Evolutionary conservation across 176 grass and related monocot species (phyloP), one percentile per base, ranked within the genome.

Genomic region (Carex myosuroides): DNA sequence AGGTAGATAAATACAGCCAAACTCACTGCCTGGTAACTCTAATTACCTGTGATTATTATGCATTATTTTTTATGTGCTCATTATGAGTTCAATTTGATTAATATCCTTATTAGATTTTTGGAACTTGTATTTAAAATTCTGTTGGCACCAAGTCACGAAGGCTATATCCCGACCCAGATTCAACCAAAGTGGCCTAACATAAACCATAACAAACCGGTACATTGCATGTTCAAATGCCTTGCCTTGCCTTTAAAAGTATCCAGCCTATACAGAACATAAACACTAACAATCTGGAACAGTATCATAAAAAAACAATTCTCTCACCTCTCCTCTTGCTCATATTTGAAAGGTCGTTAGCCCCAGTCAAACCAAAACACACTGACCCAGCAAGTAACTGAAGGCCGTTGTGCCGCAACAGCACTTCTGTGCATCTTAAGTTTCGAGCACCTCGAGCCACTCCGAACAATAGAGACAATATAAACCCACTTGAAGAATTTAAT

Each of bases 401-500:
- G 33, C 93, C 91, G 83, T 93, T 88, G 13, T 92, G 94, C 80
- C 97, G 87, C 83, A 96, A 35, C 84, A 99, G 91, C 87, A 99
- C 90, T 77, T 99, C 97, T n/a, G 87, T 89, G 72, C 81, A 67
- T 77, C 81, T 96, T 73, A 88, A 89, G 83, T 76, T 89, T 37
- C 90, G 88, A n/a, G 91, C 83, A 58, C 89, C 84, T 84, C 95
- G 97, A 18, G 97, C 91, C 88, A 88, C 90, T 88, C 82, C 87
- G 67, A 95, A 89, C 18, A 99, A 48, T 24, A 96, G 83, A 33
- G 90, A 92, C 83, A 95, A 85, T 89, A 96, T 92, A 87, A 94
- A 99, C 63, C 93, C 93, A 89, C 88, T 99, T 52, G 93, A 96
- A 88, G 97, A 94, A 88, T 89, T 93, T 52, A 99, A 75, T 79